Base-by-base conservation (phyloP, 1,139 yeast species). In the Sugiyamaella novakii region DNA sequence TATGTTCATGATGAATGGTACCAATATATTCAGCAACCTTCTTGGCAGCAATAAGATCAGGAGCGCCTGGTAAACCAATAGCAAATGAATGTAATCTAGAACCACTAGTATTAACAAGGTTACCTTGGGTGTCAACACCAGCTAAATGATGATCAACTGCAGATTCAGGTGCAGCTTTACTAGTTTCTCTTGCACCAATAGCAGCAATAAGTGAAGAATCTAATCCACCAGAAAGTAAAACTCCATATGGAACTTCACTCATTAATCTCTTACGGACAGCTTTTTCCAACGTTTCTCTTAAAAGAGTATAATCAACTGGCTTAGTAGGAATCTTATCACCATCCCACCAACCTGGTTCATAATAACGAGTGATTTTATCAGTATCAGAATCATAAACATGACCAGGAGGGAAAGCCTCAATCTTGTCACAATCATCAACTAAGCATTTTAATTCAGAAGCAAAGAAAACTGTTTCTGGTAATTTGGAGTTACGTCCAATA, bases 181-280 rank as follows among this genome's bases (percentile, higher is more conserved):
- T 79, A 53, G 98, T 88, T 75, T 92, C 98, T 69, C 98, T 81
- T 33, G 98, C 92, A 52, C 98, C 98, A 65, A 92, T 92, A 40
- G 98, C 72, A 31, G 98, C 98, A 68, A 92, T 92, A 71, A 92
- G 78, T 36, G 97, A 88, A 44, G 98, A 89, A 70, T 92, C 98
- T 63, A 92, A 79, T 57, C 98, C 98, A 67, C 98, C 98, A 31
- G 97, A 88, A 60, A 92, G 77, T 62, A 92, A 76, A 40, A 92
- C 98, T 74, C 98, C 98, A 71, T 88, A 87, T 46, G 98, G 98
- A 54, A 92, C 98, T 75, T 92, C 98, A 50, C 98, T 94, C 98
- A 92, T 92, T 66, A 92, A 80, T 78, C 98, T 84, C 85, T 92
- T 94, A 78, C 98, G 86, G 50, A 92, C 98, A 46, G 98, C 92